Conservation (phyloP, 352 stramenopile genomes). For the Peronospora belbahrii region DNA sequence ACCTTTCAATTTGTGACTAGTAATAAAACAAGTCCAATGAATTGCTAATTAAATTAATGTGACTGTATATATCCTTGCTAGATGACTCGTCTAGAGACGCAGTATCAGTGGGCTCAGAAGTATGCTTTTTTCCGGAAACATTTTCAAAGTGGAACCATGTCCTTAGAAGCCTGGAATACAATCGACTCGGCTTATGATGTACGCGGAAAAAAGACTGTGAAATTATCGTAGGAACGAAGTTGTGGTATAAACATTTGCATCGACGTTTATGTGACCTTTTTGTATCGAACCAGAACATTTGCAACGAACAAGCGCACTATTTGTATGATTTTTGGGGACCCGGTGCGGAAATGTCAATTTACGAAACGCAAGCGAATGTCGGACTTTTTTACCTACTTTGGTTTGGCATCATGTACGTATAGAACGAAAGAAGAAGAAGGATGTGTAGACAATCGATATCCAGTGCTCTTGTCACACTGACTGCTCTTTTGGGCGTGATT, state of each 20-base stretch:
- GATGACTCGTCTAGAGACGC: conserved; percentile 45
- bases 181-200: conserved; percentile 66
- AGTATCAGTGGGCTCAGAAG: conserved; percentile 54
- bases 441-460: background rate
- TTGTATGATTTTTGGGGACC: conserved; percentile 66
- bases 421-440: background rate
- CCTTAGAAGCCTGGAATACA: conserved; percentile 34
- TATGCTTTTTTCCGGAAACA: conserved; percentile 50
- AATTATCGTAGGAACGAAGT: too few relatives aligned
- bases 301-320: conserved; percentile 41
- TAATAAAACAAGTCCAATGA: too few relatives aligned
- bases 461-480: conserved; percentile 6
- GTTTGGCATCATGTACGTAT: conserved; percentile 49
- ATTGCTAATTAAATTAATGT: too few relatives aligned
- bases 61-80: conserved; percentile 10
- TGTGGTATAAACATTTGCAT: background rate
- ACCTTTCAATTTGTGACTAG: too few relatives aligned
- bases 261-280: background rate
- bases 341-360: conserved; percentile 31
- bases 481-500: conserved; percentile 1
- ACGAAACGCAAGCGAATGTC: conserved; percentile 50
- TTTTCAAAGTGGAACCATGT: conserved; percentile 43
- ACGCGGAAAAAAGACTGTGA: conserved; percentile 5
- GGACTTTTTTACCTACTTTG: conserved; percentile 64
- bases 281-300: conserved; percentile 37